These are phyloP conservation scores for Reutealis trisperma DNA, from an alignment of 345 rosid species.

Conservation along the genomic window DNA sequence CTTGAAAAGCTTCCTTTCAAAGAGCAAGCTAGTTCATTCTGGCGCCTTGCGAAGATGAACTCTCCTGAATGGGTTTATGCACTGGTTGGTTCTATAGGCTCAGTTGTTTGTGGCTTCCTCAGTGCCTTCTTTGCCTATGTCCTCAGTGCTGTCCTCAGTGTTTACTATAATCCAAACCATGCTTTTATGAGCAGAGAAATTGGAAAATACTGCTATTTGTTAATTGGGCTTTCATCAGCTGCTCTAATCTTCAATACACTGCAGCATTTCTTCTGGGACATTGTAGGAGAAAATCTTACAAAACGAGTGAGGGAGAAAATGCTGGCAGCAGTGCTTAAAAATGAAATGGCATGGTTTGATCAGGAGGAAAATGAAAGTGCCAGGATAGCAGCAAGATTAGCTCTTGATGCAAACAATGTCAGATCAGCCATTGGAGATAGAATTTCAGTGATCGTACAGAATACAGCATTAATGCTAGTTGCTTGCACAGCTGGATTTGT, in stretches of 20 bases:
- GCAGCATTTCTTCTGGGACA: conserved; percentile 97
- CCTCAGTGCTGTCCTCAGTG: conserved; percentile 86
- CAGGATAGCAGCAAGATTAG: conserved; percentile 81
- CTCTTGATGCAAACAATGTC: conserved; percentile 97
- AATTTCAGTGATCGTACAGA: conserved; percentile 93
- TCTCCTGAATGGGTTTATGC: conserved; percentile 98
- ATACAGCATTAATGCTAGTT: conserved; percentile 89
- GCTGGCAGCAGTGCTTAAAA: conserved; percentile 82
- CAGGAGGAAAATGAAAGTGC: conserved; percentile 97
- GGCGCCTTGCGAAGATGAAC: conserved; percentile 97
- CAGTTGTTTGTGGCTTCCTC: conserved; percentile 84
- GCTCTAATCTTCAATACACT: conserved; percentile 90
- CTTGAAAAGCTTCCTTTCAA: conserved; percentile 87
- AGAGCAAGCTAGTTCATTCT: conserved; percentile 96
- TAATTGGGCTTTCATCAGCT: conserved; percentile 93
- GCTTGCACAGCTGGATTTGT: conserved; percentile 98
- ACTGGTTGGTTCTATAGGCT: conserved; percentile 83
- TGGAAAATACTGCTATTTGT: conserved; percentile 80
- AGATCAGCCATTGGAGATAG: conserved; percentile 98
- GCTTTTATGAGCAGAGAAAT: conserved; percentile 86
- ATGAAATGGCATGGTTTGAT: conserved; percentile 99
- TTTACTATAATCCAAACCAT: conserved; percentile 85
- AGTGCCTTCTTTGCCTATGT: conserved; percentile 97
- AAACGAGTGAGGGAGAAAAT: conserved; percentile 95
- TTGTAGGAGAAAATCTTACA: conserved; percentile 96